Evolutionary conservation across 345 rosid genomes (phyloP).

Genomic region (Noccaea caerulescens): DNA sequence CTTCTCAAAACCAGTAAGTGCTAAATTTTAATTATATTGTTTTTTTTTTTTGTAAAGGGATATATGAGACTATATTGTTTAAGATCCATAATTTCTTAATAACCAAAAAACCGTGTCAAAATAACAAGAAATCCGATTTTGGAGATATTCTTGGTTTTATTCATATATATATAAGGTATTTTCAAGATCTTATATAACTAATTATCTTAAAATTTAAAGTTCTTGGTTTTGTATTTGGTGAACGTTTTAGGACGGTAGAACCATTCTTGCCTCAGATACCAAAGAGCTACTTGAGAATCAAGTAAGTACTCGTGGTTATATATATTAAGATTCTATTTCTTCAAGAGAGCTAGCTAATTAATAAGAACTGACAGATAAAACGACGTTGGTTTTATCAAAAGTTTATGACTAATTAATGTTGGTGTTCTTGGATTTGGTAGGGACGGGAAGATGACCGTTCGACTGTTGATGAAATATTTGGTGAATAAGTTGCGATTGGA

Average conservation of each 20-base stretch:
- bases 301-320: constrained; percentile 51
- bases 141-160: not conserved
- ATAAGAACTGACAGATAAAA: constrained; percentile 25
- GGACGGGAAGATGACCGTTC: constrained; percentile 96
- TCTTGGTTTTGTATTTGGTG: constrained; percentile 12
- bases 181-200: not conserved
- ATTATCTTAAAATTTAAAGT: not conserved
- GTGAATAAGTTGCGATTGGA: constrained; percentile 90
- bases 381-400: constrained; percentile 24
- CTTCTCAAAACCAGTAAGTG: constrained; percentile 94
- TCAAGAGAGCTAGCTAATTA: constrained; percentile 1
- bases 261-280: constrained; percentile 94
- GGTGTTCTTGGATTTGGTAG: constrained; percentile 53
- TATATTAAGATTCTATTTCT: not conserved
- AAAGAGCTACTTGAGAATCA: constrained; percentile 97
- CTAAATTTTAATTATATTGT: not conserved
- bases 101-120: not conserved
- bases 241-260: constrained; percentile 54
- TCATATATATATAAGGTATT: not conserved
- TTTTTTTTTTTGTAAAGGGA: not conserved
- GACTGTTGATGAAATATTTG: constrained; percentile 89
- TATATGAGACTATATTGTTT: not conserved
- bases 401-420: constrained; percentile 28
- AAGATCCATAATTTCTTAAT: constrained; percentile 2
- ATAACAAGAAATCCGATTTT: not conserved